Evolutionary conservation across 208 protist genomes (phyloP).

Genomic region (Tritrichomonas foetus): DNA sequence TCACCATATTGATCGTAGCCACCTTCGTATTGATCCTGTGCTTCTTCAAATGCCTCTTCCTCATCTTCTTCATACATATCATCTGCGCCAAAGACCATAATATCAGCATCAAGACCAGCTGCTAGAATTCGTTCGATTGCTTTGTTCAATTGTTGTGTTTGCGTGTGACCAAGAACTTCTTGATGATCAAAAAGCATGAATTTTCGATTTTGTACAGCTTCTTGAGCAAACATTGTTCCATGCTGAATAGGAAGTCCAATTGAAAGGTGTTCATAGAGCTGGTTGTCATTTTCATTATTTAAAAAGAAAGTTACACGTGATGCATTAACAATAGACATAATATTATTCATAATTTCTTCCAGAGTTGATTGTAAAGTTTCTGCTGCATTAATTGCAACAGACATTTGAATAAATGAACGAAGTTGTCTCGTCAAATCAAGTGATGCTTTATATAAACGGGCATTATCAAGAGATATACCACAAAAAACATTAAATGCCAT

Average conservation of each 20-base stretch:
- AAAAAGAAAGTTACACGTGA: not conserved
- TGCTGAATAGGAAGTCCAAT: not conserved
- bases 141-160: conserved; percentile 9
- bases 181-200: conserved; percentile 32
- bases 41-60: not conserved
- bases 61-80: not conserved
- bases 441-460: not conserved
- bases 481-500: conserved; percentile 41
- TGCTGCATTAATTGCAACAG: not conserved
- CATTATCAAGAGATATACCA: conserved; percentile 31
- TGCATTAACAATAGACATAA: not conserved
- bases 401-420: conserved; percentile 19
- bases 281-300: not conserved
- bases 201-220: conserved; percentile 20
- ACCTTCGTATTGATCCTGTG: too few species aligned
- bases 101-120: not conserved
- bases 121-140: not conserved
- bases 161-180: not conserved
- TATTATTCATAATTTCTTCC: not conserved
- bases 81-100: not conserved
- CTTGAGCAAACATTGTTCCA: not conserved
- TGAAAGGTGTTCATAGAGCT: not conserved
- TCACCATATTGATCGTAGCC: too few species aligned
- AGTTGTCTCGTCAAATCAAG: conserved; percentile 21
- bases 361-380: not conserved